Conservation (phyloP, 2,329 filamentous ascomycete genomes). For the Chaetothyriales sp. region DNA sequence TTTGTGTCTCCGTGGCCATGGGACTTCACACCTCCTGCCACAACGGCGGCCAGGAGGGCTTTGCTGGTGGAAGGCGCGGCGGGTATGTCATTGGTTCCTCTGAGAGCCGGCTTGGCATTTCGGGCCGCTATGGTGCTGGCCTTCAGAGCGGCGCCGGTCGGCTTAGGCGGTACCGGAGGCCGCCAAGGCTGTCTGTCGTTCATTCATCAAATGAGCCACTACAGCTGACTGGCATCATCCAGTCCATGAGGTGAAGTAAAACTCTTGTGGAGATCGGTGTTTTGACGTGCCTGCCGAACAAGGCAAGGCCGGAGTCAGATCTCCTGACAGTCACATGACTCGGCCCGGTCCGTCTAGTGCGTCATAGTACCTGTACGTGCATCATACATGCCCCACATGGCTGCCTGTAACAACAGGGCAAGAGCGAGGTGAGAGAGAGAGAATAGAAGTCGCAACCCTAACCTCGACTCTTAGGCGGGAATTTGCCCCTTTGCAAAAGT, state of each 20-base stretch:
- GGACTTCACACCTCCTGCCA: not conserved
- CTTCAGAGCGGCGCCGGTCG: slow-evolving; percentile 1
- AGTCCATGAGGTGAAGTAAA: not conserved
- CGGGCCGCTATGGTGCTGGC: not conserved
- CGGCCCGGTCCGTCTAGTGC: no score
- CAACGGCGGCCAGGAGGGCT: not conserved
- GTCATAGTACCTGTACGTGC: no score
- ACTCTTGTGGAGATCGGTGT: not conserved
- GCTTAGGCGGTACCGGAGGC: slow-evolving; percentile 17
- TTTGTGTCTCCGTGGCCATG: not conserved
- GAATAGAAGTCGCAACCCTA: no score
- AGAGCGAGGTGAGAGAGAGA: no score
- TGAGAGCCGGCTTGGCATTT: not conserved
- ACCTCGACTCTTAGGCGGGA: not conserved
- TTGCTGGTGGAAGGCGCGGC: not conserved
- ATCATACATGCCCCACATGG: no score
- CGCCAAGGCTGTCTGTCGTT: slow-evolving; percentile 15
- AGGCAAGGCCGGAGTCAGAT: not conserved
- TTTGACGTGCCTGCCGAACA: not conserved
- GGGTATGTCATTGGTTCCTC: not conserved
- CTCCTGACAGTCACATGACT: no score
- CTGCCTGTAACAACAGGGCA: no score
- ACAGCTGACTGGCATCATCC: not conserved
- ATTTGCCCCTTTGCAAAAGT: not conserved
- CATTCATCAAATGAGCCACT: slow-evolving; percentile 13